Conservation (phyloP, 2,329 filamentous ascomycete genomes). For the Penicillium sp. region DNA sequence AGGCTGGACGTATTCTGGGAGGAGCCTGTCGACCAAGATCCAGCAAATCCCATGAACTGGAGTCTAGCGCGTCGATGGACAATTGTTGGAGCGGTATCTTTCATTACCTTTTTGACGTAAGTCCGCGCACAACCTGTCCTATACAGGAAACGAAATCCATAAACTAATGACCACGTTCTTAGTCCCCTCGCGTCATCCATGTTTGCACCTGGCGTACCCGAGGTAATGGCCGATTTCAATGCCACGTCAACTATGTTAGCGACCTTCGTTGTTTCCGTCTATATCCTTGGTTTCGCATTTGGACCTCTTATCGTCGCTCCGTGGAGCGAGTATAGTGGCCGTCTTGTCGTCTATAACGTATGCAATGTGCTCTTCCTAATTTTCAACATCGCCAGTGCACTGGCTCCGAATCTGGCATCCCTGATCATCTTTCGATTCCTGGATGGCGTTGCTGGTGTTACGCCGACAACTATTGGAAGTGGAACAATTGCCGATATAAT, state of each 20-base stretch:
- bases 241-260: neutral
- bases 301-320: neutral
- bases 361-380: conserved; percentile 61
- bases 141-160: no score
- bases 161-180: no score
- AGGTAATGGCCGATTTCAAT: neutral
- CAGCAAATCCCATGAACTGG: neutral
- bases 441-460: conserved; percentile 46
- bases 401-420: conserved; percentile 53
- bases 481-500: conserved; percentile 55
- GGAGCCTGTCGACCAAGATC: neutral
- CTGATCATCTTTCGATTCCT: conserved; percentile 56
- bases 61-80: neutral
- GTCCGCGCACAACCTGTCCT: no score
- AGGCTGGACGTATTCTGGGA: neutral
- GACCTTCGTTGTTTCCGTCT: neutral
- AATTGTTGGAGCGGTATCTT: neutral
- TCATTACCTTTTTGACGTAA: conserved; percentile 1
- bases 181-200: conserved; percentile 2
- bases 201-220: neutral
- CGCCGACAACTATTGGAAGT: conserved; percentile 53
- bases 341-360: conserved; percentile 49
- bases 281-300: neutral
- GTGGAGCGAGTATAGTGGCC: neutral
- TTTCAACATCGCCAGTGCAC: conserved; percentile 64